Conservation (phyloP, 2,329 filamentous ascomycete species). For the Parasarocladium wereldwijsianum region DNA sequence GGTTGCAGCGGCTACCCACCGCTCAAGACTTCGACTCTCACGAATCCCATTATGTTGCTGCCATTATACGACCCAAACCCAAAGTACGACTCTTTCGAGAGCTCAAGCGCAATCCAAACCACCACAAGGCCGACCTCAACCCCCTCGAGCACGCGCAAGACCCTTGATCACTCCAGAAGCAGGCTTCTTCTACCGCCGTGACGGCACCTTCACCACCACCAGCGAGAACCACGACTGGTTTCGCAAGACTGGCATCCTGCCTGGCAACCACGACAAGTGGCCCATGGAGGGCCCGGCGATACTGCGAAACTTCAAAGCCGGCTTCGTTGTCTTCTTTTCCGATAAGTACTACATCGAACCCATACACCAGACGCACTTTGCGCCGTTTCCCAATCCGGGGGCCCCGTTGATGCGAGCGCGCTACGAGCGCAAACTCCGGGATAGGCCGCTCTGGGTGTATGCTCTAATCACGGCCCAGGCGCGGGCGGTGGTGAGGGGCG, state of each 20-base stretch:
- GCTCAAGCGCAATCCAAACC: background rate
- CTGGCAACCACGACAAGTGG: conserved; percentile 10
- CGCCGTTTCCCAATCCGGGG: conserved; percentile 18
- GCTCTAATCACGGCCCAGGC: background rate
- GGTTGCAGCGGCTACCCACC: too few species aligned
- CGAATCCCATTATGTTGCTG: background rate
- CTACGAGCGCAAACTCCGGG: conserved; percentile 12
- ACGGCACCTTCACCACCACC: conserved; percentile 15
- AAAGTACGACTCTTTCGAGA: background rate
- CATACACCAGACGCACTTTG: conserved; percentile 17
- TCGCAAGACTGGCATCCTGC: conserved; percentile 11
- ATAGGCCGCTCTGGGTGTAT: conserved; percentile 18
- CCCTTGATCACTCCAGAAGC: conserved; percentile 9
- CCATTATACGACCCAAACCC: background rate
- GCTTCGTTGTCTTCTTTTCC: conserved; percentile 12
- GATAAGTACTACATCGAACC: conserved; percentile 17
- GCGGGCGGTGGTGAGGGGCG: background rate
- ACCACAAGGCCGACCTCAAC: conserved; percentile 2
- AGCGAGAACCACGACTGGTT: conserved; percentile 14
- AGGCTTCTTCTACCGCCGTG: conserved; percentile 8
- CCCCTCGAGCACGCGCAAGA: conserved; percentile 2
- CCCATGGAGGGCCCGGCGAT: conserved; percentile 1
- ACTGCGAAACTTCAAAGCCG: conserved; percentile 8
- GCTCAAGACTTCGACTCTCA: background rate
- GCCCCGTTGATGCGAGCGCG: conserved; percentile 10